These are phyloP conservation scores for barrel medic (Medicago truncatula) DNA, from an alignment of 306 rosid genomes.

Conservation along the genomic window DNA sequence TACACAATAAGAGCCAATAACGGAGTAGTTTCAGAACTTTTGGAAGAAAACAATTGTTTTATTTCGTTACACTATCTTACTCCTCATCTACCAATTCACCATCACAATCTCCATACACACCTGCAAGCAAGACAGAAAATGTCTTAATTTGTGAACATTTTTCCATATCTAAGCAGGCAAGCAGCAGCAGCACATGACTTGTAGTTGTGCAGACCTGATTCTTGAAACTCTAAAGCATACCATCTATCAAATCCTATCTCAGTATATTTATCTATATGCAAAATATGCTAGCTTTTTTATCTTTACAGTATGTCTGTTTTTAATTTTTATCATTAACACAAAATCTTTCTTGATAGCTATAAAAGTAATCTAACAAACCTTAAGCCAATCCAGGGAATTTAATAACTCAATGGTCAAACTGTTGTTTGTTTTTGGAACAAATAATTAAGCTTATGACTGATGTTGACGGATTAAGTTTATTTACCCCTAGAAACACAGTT, in stretches of 20 bases:
- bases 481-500: no score
- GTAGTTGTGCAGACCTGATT: neutral
- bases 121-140: slow-evolving; percentile 55
- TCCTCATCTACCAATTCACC: slow-evolving; percentile 87
- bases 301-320: neutral
- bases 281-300: neutral
- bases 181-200: slow-evolving; percentile 4
- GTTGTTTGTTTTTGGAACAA: no score
- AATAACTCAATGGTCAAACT: no score
- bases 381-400: no score
- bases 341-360: no score
- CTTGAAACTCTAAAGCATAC: no score
- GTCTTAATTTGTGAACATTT: slow-evolving; percentile 20
- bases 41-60: slow-evolving; percentile 34
- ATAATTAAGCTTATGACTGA: no score
- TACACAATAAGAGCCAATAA: slow-evolving; percentile 42
- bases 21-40: slow-evolving; percentile 36
- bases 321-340: no score
- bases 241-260: neutral
- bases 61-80: slow-evolving; percentile 63
- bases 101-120: slow-evolving; percentile 78
- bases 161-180: neutral
- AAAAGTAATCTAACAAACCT: no score
- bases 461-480: no score
- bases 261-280: neutral